A percentile compares a stretch with the other conserved stretches of the same genome.
Evolutionary conservation across 176 grass and related monocot species (phyloP).

Genomic region (Avena atlantica): DNA sequence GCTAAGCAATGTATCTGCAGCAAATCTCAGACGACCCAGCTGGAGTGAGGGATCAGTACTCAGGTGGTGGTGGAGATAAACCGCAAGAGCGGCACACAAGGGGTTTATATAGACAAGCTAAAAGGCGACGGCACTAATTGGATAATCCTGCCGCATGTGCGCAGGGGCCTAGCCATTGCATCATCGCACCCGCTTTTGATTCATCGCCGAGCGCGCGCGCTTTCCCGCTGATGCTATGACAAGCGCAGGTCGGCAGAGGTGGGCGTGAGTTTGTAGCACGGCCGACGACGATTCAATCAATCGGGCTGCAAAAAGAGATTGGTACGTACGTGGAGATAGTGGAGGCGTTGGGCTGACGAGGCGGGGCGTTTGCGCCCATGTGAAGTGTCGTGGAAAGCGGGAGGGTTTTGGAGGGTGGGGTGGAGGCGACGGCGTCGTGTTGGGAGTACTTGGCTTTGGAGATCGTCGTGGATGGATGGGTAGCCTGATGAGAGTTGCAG

Average conservation of each 20-base stretch:
- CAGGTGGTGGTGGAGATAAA: constrained; percentile 28
- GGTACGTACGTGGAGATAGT: constrained; percentile 40
- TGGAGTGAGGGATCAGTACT: not conserved
- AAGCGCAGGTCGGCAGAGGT: not conserved
- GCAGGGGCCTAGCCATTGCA: constrained; percentile 26
- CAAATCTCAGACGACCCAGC: constrained; percentile 17
- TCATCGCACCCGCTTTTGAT: constrained; percentile 27
- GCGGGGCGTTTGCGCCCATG: constrained; percentile 55
- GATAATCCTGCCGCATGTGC: constrained; percentile 39
- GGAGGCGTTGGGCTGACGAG: constrained; percentile 42
- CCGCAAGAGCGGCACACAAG: not conserved
- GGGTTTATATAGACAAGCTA: constrained; percentile 28
- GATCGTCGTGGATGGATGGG: too few species aligned
- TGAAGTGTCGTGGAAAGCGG: constrained; percentile 68
- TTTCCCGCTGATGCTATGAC: constrained; percentile 21
- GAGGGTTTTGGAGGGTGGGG: constrained; percentile 1
- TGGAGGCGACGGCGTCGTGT: constrained; percentile 45
- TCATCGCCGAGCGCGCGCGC: not conserved
- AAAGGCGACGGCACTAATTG: constrained; percentile 1
- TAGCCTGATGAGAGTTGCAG: not conserved
- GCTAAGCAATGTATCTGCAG: not conserved
- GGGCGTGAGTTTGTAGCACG: not conserved
- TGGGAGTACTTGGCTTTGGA: constrained; percentile 41
- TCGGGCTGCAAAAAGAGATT: constrained; percentile 32
- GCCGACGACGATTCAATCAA: not conserved